Conservation (phyloP, 164 flowering plant species). For the Warburgia ugandensis region DNA sequence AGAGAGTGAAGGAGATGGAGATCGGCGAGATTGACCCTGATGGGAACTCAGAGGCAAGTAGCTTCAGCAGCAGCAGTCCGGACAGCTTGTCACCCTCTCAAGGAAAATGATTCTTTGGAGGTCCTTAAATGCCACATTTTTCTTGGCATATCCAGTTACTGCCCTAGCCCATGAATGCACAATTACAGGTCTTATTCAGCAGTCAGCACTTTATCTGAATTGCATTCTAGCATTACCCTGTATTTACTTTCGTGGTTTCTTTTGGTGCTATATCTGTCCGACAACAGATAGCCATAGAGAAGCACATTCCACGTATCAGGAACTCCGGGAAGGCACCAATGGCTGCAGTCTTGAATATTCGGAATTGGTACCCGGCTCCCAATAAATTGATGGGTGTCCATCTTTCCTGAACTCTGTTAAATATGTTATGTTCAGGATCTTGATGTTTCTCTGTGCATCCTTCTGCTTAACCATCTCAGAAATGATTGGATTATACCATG, state of each 20-base stretch:
- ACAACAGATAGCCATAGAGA: slow-evolving; percentile 24
- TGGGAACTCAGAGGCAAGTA: slow-evolving; percentile 34
- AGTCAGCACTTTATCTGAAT: no score
- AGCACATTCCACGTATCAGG: slow-evolving; percentile 74
- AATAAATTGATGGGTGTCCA: slow-evolving; percentile 52
- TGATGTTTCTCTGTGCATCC: slow-evolving; percentile 21
- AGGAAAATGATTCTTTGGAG: background rate
- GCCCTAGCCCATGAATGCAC: slow-evolving; percentile 11
- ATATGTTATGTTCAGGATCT: slow-evolving; percentile 57
- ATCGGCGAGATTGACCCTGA: slow-evolving; percentile 33
- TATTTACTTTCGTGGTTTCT: no score
- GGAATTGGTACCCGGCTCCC: slow-evolving; percentile 46
- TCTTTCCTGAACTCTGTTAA: slow-evolving; percentile 56
- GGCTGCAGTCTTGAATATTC: slow-evolving; percentile 64
- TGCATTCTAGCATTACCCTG: no score
- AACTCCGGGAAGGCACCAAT: slow-evolving; percentile 84
- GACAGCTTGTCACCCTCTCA: slow-evolving; percentile 16
- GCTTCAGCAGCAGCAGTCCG: slow-evolving; percentile 13
- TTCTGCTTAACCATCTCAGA: slow-evolving; percentile 28
- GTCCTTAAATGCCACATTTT: background rate
- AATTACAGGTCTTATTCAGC: background rate
- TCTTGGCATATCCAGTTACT: slow-evolving; percentile 12
- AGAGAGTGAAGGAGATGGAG: slow-evolving; percentile 82
- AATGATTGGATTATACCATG: slow-evolving; percentile 30
- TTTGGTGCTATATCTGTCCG: slow-evolving; percentile 5